Base-by-base conservation (phyloP, 257 asterid genomes). In the Cinchona pubescens region DNA sequence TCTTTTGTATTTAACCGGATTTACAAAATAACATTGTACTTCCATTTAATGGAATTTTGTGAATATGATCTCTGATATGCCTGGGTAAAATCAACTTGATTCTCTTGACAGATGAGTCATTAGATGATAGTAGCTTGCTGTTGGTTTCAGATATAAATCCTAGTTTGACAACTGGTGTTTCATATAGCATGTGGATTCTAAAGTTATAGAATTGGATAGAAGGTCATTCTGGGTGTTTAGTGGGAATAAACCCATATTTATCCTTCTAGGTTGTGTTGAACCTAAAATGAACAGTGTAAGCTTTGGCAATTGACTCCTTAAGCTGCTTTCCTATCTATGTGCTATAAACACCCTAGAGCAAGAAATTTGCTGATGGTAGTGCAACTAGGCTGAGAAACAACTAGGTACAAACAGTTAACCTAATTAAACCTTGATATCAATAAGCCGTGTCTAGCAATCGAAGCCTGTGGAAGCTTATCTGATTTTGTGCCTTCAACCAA, bases 381-480 rank as follows among this genome's bases (percentile, higher is more conserved):
- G 69, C 12, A 37, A 13, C 32, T 55, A 71, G 40, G 74, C 62
- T 16, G 23, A 69, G 32, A 30, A 48, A 69, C 74, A 46, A 69
- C 13, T 29, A 45, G n/a, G 25, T 14, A 42, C 27, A 40, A 40
- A 49, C 32, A 34, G 23, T 0, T 35, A 8, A n/a, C 30, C 1
- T 23, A 34, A 30, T 48, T 42, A 21, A 23, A 38, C 21, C 7
- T 3, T 3, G 29, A 15, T 1, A 46, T 27, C 14, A 69, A n/a
- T 16, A 46, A 2, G 13, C 29, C 7, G 14, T 48, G 21, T 14
- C 32, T 45, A 32, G 23, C 2, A 16, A 14, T 14, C 30, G 62
- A 30, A 69, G 19, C 42, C 48, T 32, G 29, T 49, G 32, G 48
- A 70, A 58, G 29, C 3, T 25, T 70, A 9, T 15, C 34, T 51